A percentile compares a stretch with the other conserved stretches of the same genome.
phyloP scores from a whole-genome alignment of 2,329 filamentous ascomycete genomes.

The Diplodia sapinea region DNA sequence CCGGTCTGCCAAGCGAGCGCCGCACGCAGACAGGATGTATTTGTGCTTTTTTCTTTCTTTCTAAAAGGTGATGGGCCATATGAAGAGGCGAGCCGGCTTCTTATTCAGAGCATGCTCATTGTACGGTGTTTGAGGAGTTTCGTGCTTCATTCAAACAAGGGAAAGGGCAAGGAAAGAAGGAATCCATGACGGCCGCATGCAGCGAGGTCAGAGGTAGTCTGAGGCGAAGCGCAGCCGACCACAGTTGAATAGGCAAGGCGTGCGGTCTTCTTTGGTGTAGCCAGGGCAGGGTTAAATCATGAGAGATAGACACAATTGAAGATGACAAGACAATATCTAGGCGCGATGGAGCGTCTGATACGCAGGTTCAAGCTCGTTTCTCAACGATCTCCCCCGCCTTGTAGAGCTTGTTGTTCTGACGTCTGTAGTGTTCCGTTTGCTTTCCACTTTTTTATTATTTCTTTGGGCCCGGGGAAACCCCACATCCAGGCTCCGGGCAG shows the following conservation, averaged over 20 bases:
- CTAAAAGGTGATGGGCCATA: constrained; percentile 5
- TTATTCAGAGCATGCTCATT: constrained; percentile 23
- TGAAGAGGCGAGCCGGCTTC: neutral
- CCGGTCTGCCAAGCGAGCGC: neutral
- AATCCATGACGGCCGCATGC: constrained; percentile 5
- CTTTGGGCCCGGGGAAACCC: neutral
- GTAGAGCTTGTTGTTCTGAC: neutral
- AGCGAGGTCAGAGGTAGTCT: neutral
- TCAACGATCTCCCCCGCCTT: no score
- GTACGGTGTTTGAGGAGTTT: constrained; percentile 28
- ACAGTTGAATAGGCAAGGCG: neutral
- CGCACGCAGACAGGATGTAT: constrained; percentile 1
- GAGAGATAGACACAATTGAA: neutral
- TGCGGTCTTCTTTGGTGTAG: neutral
- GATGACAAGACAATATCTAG: neutral
- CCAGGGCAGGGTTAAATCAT: neutral
- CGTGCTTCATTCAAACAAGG: constrained; percentile 25
- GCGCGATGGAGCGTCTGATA: neutral
- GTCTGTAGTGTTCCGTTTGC: constrained; percentile 4
- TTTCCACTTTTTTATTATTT: constrained; percentile 10
- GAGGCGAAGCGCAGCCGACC: neutral
- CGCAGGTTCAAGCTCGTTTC: neutral
- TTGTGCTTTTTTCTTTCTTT: constrained; percentile 15
- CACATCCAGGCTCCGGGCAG: neutral
- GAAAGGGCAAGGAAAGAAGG: constrained; percentile 17